These are phyloP conservation scores for Mycotypha africana DNA, from an alignment of 371 early-diverging fungal species.

Conservation along the genomic window DNA sequence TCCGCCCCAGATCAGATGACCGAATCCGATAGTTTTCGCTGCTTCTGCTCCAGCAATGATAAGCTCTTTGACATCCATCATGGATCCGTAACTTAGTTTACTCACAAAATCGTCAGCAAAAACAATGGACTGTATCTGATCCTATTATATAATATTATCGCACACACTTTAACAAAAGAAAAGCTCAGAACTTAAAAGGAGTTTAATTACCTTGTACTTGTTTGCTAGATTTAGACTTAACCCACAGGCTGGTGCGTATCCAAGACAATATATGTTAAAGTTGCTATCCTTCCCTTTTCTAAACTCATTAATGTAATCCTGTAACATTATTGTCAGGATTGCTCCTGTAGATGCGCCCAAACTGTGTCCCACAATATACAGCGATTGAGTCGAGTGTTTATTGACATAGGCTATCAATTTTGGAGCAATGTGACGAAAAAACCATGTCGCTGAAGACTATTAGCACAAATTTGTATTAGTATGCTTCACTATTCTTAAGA, in stretches of 20 bases:
- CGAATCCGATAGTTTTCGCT: conserved; percentile 21
- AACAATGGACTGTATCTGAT: conserved; percentile 33
- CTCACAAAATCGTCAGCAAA: conserved; percentile 42
- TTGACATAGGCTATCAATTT: conserved; percentile 59
- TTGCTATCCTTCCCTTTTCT: conserved; percentile 28
- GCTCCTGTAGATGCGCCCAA: conserved; percentile 73
- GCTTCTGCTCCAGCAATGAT: conserved; percentile 37
- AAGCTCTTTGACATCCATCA: conserved; percentile 40
- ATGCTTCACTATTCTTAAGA: background rate
- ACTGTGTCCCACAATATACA: conserved; percentile 74
- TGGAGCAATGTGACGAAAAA: conserved; percentile 62
- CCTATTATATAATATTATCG: too few relatives aligned
- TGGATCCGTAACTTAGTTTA: conserved; percentile 37
- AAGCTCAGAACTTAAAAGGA: too few relatives aligned
- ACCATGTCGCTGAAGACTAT: conserved; percentile 68
- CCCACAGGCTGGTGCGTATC: conserved; percentile 37
- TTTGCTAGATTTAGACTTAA: conserved; percentile 29
- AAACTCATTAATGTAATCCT: conserved; percentile 52
- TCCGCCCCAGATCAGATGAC: conserved; percentile 20
- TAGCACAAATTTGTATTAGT: too few relatives aligned
- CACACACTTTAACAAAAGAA: too few relatives aligned
- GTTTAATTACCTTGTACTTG: conserved; percentile 30
- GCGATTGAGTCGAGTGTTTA: conserved; percentile 49
- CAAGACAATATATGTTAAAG: conserved; percentile 24
- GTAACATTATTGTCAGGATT: conserved; percentile 68